Conservation (phyloP, 202 grass and related monocot species). For the Zoysia matrella region DNA sequence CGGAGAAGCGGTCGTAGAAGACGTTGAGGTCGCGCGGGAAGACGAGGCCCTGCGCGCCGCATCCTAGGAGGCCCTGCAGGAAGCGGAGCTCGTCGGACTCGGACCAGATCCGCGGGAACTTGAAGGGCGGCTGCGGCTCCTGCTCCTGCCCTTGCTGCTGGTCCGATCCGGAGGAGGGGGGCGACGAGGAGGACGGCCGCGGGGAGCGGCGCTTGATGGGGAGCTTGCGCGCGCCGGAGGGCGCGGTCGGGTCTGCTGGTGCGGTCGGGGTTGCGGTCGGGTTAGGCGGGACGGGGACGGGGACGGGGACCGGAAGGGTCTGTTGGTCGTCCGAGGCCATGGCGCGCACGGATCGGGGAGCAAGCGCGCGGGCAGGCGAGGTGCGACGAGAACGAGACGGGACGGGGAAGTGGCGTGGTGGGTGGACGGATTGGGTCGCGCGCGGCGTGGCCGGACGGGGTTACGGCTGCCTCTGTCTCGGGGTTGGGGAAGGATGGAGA, state of each 20-base stretch:
- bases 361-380: conserved; percentile 24
- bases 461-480: neutral
- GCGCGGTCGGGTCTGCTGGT: conserved; percentile 45
- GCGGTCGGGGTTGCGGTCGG: conserved; percentile 51
- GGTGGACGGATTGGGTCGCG: conserved; percentile 49
- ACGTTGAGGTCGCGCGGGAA: conserved; percentile 92
- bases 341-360: conserved; percentile 58
- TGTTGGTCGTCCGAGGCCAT: conserved; percentile 68
- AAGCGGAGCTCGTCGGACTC: conserved; percentile 96
- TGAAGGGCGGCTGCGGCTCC: conserved; percentile 59
- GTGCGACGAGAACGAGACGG: conserved; percentile 26
- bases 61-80: conserved; percentile 90
- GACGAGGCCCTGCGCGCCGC: conserved; percentile 82
- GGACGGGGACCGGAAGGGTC: conserved; percentile 36
- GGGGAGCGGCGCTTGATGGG: conserved; percentile 75
- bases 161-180: conserved; percentile 44
- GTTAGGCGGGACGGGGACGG: conserved; percentile 54
- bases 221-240: conserved; percentile 65
- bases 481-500: conserved; percentile 12
- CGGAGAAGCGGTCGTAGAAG: conserved; percentile 95
- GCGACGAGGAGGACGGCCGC: conserved; percentile 46
- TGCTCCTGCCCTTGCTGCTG: conserved; percentile 21
- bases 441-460: conserved; percentile 48
- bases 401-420: neutral
- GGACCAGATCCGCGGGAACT: conserved; percentile 91